Evolutionary conservation across 2,329 filamentous ascomycete genomes (phyloP).

Genomic region (Microcyclospora pomicola): DNA sequence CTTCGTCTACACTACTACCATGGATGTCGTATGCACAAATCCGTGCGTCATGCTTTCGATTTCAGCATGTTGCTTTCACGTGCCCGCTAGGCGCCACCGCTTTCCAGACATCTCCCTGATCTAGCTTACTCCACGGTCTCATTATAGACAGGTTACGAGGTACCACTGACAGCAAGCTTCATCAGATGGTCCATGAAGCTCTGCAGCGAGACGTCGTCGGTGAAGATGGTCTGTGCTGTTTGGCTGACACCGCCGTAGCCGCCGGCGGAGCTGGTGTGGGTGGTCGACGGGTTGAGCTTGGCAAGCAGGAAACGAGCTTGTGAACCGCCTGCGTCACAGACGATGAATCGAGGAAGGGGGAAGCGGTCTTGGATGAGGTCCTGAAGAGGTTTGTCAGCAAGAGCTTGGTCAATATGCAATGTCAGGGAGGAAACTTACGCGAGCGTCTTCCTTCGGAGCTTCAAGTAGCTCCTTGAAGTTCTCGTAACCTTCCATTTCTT

Average conservation of each 20-base stretch:
- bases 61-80: too few species aligned
- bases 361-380: slow-evolving; percentile 96
- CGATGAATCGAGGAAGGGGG: slow-evolving; percentile 94
- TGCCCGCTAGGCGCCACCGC: too few species aligned
- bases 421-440: slow-evolving; percentile 42
- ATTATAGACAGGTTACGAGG: slow-evolving; percentile 1
- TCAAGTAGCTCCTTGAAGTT: slow-evolving; percentile 83
- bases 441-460: slow-evolving; percentile 90
- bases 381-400: slow-evolving; percentile 31
- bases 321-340: slow-evolving; percentile 95
- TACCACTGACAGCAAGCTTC: slow-evolving; percentile 50
- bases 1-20: slow-evolving; percentile 20
- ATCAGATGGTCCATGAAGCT: slow-evolving; percentile 99
- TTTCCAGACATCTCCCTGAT: too few species aligned
- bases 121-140: too few species aligned
- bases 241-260: slow-evolving; percentile 82
- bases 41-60: slow-evolving; percentile 41
- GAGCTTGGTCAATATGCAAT: too few species aligned
- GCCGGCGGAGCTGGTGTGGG: slow-evolving; percentile 70
- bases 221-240: slow-evolving; percentile 95
- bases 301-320: slow-evolving; percentile 93
- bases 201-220: slow-evolving; percentile 92
- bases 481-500: slow-evolving; percentile 95
- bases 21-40: slow-evolving; percentile 78
- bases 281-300: slow-evolving; percentile 95